Percentiles rank a stretch among this genome's conserved stretches.
These are phyloP conservation scores for Breviolum minutum DNA, from an alignment of 73 alveolate species.

Conservation along the genomic window DNA sequence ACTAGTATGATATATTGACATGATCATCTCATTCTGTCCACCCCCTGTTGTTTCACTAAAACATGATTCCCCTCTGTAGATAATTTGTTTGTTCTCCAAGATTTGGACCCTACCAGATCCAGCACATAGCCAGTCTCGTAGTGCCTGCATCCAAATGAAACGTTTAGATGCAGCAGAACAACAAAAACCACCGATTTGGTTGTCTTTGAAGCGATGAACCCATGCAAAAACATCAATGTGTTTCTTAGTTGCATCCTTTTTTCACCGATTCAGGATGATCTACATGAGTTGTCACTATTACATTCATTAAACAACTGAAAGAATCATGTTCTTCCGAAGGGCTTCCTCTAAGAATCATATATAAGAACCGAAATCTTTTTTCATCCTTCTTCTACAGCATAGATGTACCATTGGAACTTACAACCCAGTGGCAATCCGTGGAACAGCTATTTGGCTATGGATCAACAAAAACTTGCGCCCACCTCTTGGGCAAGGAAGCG, in stretches of 20 bases:
- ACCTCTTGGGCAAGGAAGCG: slow-evolving; percentile 75
- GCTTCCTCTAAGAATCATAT: background rate
- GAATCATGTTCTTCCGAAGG: background rate
- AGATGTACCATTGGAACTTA: too few relatives aligned
- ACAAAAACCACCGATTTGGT: too few relatives aligned
- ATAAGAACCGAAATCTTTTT: too few relatives aligned
- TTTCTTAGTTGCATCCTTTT: too few relatives aligned
- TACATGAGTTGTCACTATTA: background rate
- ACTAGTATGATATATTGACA: too few relatives aligned
- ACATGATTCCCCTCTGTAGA: background rate
- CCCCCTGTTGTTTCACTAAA: background rate
- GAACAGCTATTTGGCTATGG: too few relatives aligned
- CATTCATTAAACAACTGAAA: background rate
- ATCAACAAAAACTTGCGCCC: too few relatives aligned
- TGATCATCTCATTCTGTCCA: too few relatives aligned
- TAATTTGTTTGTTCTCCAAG: background rate
- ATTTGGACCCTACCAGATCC: slow-evolving; percentile 55
- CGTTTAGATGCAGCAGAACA: background rate
- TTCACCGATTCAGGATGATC: too few relatives aligned
- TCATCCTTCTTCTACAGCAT: background rate
- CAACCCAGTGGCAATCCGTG: too few relatives aligned
- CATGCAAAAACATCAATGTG: too few relatives aligned
- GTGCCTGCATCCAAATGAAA: slow-evolving; percentile 28
- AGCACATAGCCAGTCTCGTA: slow-evolving; percentile 88
- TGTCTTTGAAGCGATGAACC: background rate